A percentile compares a stretch with the other conserved stretches of the same genome.
phyloP scores from a whole-genome alignment of 2,329 filamentous ascomycete genomes.

The Helminthosporium solani region DNA sequence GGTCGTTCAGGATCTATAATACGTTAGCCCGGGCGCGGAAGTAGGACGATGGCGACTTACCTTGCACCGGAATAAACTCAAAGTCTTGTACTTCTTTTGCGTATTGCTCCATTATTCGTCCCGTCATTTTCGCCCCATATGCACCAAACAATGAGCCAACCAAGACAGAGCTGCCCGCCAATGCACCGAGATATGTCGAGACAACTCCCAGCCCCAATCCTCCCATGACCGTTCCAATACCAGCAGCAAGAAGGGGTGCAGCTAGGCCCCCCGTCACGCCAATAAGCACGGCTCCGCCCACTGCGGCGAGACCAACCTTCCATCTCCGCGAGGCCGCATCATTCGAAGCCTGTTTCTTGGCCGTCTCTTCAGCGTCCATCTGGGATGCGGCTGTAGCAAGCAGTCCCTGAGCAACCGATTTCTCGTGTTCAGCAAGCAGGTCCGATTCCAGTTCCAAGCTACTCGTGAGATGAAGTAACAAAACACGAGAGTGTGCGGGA shows the following conservation, averaged over 20 bases:
- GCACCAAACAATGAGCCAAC: constrained; percentile 87
- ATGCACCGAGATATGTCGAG: constrained; percentile 72
- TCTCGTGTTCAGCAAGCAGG: constrained; percentile 68
- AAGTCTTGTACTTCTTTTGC: constrained; percentile 84
- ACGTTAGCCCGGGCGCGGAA: constrained; percentile 1
- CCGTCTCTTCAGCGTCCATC: constrained; percentile 74
- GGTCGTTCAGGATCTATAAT: constrained; percentile 23
- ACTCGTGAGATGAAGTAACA: constrained; percentile 69
- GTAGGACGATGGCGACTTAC: constrained; percentile 14
- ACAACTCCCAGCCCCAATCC: constrained; percentile 73
- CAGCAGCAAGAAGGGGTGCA: constrained; percentile 71
- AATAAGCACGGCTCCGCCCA: constrained; percentile 82
- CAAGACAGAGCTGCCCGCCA: constrained; percentile 75
- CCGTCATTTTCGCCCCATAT: constrained; percentile 77
- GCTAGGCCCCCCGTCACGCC: constrained; percentile 76
- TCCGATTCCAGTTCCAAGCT: constrained; percentile 66
- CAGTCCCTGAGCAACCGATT: constrained; percentile 70
- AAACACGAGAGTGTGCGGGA: constrained; percentile 67
- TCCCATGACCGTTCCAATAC: constrained; percentile 74
- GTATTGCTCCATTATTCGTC: constrained; percentile 81
- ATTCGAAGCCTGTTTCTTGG: constrained; percentile 68
- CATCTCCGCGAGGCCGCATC: constrained; percentile 63
- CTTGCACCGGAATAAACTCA: constrained; percentile 73
- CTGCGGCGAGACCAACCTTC: constrained; percentile 83
- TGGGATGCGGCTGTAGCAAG: constrained; percentile 64